Conservation (phyloP, 352 stramenopile species). For the Phytophthora idaei region DNA sequence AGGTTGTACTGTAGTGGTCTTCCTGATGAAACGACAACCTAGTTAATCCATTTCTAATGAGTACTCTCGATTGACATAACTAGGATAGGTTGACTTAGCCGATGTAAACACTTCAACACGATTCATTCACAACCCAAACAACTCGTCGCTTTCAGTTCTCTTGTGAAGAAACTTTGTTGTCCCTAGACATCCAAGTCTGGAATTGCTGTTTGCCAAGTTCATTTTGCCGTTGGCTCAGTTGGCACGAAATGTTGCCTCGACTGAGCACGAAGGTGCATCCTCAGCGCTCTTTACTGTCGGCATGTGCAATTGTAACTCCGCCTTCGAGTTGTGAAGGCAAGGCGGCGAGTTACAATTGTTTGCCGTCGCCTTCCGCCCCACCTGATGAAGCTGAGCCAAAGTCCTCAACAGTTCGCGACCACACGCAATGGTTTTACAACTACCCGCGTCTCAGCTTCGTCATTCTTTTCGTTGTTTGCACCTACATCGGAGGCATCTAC, state of each 20-base stretch:
- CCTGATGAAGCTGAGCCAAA: constrained; percentile 1
- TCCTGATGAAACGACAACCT: constrained; percentile 82
- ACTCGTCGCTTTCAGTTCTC: constrained; percentile 4
- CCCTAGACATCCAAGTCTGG: not conserved
- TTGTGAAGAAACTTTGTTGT: constrained; percentile 5
- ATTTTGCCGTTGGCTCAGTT: constrained; percentile 7
- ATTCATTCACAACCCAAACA: constrained; percentile 8
- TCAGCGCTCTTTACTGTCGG: constrained; percentile 5
- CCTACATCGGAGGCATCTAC: constrained; percentile 49
- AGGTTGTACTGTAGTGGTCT: constrained; percentile 48
- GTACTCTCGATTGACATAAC: constrained; percentile 42
- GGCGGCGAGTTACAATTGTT: constrained; percentile 7
- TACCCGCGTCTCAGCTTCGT: constrained; percentile 61
- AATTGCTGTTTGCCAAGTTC: constrained; percentile 1
- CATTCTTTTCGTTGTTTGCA: constrained; percentile 53
- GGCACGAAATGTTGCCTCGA: constrained; percentile 24
- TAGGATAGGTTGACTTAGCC: not conserved
- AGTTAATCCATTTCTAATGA: constrained; percentile 85
- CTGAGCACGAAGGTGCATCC: constrained; percentile 33
- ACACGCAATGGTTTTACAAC: constrained; percentile 36
- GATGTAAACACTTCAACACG: constrained; percentile 12
- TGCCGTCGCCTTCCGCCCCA: constrained; percentile 29
- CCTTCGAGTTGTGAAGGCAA: constrained; percentile 16
- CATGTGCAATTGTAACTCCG: constrained; percentile 1
- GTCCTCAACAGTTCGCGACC: not conserved